These are phyloP conservation scores for Hypoxylon lienhwacheense DNA, from an alignment of 495 filamentous ascomycete species.

Conservation along the genomic window DNA sequence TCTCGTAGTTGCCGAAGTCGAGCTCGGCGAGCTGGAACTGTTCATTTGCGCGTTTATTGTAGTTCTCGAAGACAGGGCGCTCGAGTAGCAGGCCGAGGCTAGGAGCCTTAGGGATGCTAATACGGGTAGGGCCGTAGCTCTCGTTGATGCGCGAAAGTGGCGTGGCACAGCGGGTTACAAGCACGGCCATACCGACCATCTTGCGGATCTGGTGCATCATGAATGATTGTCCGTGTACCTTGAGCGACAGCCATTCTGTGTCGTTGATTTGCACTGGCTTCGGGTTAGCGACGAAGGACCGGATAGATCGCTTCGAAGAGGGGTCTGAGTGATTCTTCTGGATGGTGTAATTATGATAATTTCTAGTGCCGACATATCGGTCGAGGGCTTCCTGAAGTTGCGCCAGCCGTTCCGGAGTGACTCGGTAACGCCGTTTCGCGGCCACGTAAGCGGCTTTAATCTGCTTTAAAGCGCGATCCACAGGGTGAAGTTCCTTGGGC, in stretches of 20 bases:
- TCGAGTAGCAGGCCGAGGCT: slow-evolving; percentile 86
- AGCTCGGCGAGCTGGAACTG: slow-evolving; percentile 63
- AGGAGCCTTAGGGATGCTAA: slow-evolving; percentile 92
- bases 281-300: slow-evolving; percentile 73
- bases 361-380: slow-evolving; percentile 76
- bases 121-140: slow-evolving; percentile 63
- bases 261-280: slow-evolving; percentile 81
- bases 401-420: slow-evolving; percentile 66
- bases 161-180: slow-evolving; percentile 79
- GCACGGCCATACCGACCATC: slow-evolving; percentile 91
- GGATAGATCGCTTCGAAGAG: slow-evolving; percentile 84
- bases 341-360: slow-evolving; percentile 96
- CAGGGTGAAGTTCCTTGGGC: slow-evolving; percentile 46
- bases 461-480: slow-evolving; percentile 67
- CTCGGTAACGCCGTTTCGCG: slow-evolving; percentile 80
- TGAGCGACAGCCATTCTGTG: slow-evolving; percentile 92
- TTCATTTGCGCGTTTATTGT: slow-evolving; percentile 65
- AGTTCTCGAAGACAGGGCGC: slow-evolving; percentile 82
- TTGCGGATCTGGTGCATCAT: slow-evolving; percentile 99
- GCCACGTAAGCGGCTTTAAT: slow-evolving; percentile 76
- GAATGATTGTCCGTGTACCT: slow-evolving; percentile 96
- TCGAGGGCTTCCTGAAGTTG: slow-evolving; percentile 71
- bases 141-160: slow-evolving; percentile 66
- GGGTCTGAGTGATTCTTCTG: slow-evolving; percentile 78
- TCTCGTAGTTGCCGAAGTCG: slow-evolving; percentile 73